Percentiles rank a stretch among this genome's conserved stretches.
Evolutionary conservation across 495 filamentous ascomycete species (phyloP).

Genomic region (Pseudoneurospora amorphoporcata): DNA sequence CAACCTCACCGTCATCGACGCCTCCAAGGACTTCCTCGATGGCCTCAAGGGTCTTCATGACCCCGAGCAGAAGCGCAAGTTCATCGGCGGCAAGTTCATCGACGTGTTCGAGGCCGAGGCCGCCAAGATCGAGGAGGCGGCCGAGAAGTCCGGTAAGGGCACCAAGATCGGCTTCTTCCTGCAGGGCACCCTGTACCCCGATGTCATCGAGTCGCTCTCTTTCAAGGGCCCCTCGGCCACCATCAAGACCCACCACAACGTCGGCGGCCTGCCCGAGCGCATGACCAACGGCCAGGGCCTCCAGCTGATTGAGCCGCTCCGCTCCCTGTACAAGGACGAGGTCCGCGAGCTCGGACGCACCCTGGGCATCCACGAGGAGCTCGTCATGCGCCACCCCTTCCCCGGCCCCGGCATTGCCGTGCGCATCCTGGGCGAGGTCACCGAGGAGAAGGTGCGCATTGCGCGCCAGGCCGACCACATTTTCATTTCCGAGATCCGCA

Average conservation of each 20-base stretch:
- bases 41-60: slow-evolving; percentile 66
- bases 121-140: slow-evolving; percentile 59
- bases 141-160: slow-evolving; percentile 44
- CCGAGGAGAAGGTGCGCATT: slow-evolving; percentile 65
- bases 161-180: slow-evolving; percentile 18
- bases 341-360: slow-evolving; percentile 67
- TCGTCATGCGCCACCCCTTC: slow-evolving; percentile 80
- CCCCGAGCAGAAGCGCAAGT: slow-evolving; percentile 87
- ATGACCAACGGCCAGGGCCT: slow-evolving; percentile 25
- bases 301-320: slow-evolving; percentile 55
- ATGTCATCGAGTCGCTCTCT: slow-evolving; percentile 72
- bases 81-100: slow-evolving; percentile 69
- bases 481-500: slow-evolving; percentile 79
- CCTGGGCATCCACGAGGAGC: slow-evolving; percentile 63
- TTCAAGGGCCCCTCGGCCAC: slow-evolving; percentile 75
- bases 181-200: slow-evolving; percentile 31
- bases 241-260: slow-evolving; percentile 79
- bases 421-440: slow-evolving; percentile 83
- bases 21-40: slow-evolving; percentile 59
- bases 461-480: slow-evolving; percentile 76
- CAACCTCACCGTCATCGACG: slow-evolving; percentile 83
- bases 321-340: slow-evolving; percentile 78
- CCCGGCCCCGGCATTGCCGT: slow-evolving; percentile 80
- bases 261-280: slow-evolving; percentile 52
- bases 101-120: slow-evolving; percentile 81